A percentile compares a stretch with the other conserved stretches of the same genome.
phyloP scores from a whole-genome alignment of 2,329 filamentous ascomycete species.

The Beauveria bassiana region DNA sequence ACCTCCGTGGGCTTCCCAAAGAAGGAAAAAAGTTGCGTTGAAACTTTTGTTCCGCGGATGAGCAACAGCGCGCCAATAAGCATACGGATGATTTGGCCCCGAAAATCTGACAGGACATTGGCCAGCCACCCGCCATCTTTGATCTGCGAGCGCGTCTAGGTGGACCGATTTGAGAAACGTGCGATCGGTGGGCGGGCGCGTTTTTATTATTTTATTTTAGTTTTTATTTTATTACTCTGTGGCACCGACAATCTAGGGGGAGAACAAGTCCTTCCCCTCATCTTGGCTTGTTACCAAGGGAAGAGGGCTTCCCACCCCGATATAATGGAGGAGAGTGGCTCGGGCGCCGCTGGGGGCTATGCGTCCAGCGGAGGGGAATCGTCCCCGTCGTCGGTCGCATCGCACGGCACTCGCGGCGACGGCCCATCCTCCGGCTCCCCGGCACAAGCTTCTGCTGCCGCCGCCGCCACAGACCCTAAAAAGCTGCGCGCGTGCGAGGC shows the following conservation, averaged over 20 bases:
- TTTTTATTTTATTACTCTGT: background rate
- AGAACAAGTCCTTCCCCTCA: background rate
- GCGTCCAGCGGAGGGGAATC: background rate
- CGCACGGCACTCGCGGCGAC: background rate
- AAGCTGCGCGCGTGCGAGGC: slow-evolving; percentile 67
- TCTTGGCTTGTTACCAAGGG: background rate
- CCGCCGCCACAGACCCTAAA: slow-evolving; percentile 35
- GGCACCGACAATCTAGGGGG: background rate
- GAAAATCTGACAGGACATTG: too few relatives aligned
- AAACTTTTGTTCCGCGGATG: too few relatives aligned
- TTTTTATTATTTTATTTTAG: background rate
- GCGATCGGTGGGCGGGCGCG: background rate
- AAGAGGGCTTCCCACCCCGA: background rate
- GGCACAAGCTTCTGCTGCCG: background rate
- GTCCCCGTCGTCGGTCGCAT: background rate
- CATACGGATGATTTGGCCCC: too few relatives aligned
- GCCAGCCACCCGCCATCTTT: background rate
- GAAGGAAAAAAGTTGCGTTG: background rate
- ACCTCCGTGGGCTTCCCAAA: slow-evolving; percentile 3
- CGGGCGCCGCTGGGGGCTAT: background rate
- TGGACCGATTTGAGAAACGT: background rate
- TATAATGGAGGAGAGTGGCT: background rate
- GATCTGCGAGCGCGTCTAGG: background rate
- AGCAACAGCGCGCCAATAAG: too few relatives aligned
- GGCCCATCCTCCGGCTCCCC: background rate